A percentile compares a stretch with the other conserved stretches of the same genome.
Conservation (phyloP, 345 rosid genomes). For the Nasturtium officinale region DNA sequence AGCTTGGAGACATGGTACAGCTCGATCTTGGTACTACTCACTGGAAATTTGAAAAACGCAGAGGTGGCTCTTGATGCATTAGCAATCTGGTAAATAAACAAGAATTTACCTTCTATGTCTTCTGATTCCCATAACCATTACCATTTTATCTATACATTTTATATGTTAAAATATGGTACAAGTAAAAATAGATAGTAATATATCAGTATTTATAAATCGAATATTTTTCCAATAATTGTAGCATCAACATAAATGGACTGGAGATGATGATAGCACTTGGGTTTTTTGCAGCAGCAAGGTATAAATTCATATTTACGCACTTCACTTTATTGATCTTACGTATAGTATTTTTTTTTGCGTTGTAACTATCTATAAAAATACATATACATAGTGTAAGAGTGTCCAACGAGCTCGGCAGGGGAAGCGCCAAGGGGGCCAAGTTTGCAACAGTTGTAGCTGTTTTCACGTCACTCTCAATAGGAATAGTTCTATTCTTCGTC, state of each 20-base stretch:
- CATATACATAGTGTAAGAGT: slow-evolving; percentile 62
- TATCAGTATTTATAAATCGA: background rate
- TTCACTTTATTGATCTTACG: background rate
- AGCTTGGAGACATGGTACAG: slow-evolving; percentile 91
- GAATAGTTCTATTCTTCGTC: slow-evolving; percentile 51
- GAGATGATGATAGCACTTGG: slow-evolving; percentile 89
- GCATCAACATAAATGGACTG: slow-evolving; percentile 73
- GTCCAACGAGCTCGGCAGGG: slow-evolving; percentile 81
- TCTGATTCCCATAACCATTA: background rate
- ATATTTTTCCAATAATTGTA: too few relatives aligned
- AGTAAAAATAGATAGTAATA: background rate
- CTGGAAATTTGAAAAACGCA: slow-evolving; percentile 70
- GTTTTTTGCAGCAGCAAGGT: slow-evolving; percentile 80
- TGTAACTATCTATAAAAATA: background rate
- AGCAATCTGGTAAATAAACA: slow-evolving; percentile 65
- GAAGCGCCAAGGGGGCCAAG: slow-evolving; percentile 59
- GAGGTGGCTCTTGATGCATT: slow-evolving; percentile 78
- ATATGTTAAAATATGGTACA: background rate
- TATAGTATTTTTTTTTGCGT: too few relatives aligned
- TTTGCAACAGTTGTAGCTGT: slow-evolving; percentile 51
- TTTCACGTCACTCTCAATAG: slow-evolving; percentile 52
- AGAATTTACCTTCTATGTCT: background rate
- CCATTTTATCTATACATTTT: background rate
- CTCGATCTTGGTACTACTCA: slow-evolving; percentile 64
- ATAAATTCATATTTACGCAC: background rate